These are phyloP conservation scores for Phytopythium helicoides DNA, from an alignment of 352 stramenopile species.

Conservation along the genomic window DNA sequence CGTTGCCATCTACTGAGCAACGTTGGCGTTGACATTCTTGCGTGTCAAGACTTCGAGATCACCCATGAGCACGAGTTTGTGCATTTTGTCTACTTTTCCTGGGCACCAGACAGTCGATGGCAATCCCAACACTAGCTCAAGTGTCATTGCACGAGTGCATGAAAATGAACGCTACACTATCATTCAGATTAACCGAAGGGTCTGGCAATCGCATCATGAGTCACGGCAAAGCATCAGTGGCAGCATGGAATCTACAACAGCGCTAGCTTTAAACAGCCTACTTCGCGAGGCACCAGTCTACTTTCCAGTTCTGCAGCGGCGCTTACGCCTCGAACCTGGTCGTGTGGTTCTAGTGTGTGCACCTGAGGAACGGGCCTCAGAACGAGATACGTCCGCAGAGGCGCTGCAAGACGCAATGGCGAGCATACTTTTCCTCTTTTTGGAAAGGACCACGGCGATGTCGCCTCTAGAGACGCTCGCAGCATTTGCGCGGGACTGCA, in stretches of 20 bases:
- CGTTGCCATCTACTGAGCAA: background rate
- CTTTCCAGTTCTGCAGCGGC: conserved; percentile 43
- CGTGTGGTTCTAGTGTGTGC: conserved; percentile 35
- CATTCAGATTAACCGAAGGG: conserved; percentile 19
- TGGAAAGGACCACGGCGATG: conserved; percentile 24
- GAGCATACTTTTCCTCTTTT: conserved; percentile 48
- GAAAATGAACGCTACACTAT: conserved; percentile 37
- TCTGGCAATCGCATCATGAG: background rate
- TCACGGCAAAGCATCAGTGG: background rate
- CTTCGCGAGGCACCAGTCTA: conserved; percentile 30
- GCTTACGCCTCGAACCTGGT: conserved; percentile 35
- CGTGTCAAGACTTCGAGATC: conserved; percentile 31
- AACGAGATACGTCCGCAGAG: conserved; percentile 5
- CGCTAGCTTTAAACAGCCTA: conserved; percentile 33
- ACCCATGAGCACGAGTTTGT: conserved; percentile 34
- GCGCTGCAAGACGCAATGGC: conserved; percentile 24
- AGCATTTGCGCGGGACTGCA: conserved; percentile 27
- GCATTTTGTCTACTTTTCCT: conserved; percentile 60
- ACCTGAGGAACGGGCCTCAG: conserved; percentile 16
- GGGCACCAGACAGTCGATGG: conserved; percentile 9
- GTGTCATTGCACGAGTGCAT: conserved; percentile 8
- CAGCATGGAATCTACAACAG: background rate
- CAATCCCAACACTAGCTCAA: conserved; percentile 1
- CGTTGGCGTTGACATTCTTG: conserved; percentile 14
- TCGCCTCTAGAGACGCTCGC: conserved; percentile 24